Evolutionary conservation across 805 yeast genomes (phyloP).

Genomic region (Yarrowia bubula): DNA sequence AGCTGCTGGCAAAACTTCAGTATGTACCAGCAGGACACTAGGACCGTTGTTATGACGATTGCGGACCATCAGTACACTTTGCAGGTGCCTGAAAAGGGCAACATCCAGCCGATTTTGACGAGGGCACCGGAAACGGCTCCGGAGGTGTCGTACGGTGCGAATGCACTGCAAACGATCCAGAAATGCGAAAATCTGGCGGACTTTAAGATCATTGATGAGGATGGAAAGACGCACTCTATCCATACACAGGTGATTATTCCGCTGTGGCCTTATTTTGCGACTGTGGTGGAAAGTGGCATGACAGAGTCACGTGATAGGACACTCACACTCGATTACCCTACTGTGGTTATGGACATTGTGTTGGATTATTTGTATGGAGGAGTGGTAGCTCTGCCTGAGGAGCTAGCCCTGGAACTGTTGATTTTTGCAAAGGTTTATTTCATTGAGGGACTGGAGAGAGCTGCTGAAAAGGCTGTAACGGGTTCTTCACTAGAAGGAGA

Average conservation of each 20-base stretch:
- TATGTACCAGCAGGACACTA: neutral
- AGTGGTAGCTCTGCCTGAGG: neutral
- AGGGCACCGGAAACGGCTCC: neutral
- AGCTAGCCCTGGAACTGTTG: neutral
- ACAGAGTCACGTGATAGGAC: neutral
- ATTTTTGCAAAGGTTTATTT: neutral
- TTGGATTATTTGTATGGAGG: neutral
- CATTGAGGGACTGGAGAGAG: neutral
- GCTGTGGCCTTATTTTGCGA: neutral
- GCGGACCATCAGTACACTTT: neutral
- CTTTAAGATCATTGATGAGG: neutral
- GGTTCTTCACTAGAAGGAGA: neutral
- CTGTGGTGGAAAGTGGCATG: neutral
- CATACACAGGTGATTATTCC: neutral
- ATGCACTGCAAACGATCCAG: neutral
- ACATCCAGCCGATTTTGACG: neutral
- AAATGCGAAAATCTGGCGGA: neutral
- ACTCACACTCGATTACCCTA: neutral
- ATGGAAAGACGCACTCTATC: neutral
- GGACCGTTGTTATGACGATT: neutral
- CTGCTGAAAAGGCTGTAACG: neutral
- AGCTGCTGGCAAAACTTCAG: neutral
- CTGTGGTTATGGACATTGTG: neutral
- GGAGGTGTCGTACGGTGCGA: neutral
- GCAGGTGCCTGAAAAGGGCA: neutral